These are phyloP conservation scores for Nannochloris sp. DNA, from an alignment of 139 green algal species.

Conservation along the genomic window DNA sequence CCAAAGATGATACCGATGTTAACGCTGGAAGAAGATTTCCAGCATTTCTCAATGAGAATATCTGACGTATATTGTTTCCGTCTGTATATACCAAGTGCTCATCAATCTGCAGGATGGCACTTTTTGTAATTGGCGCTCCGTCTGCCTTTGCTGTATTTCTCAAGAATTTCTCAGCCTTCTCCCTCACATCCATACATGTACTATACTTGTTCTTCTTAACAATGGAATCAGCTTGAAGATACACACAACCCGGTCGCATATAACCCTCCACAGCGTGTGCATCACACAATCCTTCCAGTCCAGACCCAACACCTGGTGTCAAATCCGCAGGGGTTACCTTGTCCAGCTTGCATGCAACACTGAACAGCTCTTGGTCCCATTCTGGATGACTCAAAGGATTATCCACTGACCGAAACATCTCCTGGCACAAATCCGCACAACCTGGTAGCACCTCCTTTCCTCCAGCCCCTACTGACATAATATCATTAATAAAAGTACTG, in stretches of 20 bases:
- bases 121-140: conserved; percentile 35
- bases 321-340: conserved; percentile 65
- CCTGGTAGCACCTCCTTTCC: neutral
- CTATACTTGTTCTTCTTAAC: neutral
- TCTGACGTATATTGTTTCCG: conserved; percentile 30
- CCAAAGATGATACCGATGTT: conserved; percentile 18
- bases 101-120: conserved; percentile 46
- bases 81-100: conserved; percentile 38
- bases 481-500: neutral
- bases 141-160: neutral
- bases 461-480: neutral
- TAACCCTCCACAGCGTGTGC: conserved; percentile 45
- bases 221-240: conserved; percentile 31
- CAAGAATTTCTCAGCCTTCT: conserved; percentile 4
- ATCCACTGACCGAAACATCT: conserved; percentile 21
- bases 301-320: conserved; percentile 46
- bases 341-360: conserved; percentile 65
- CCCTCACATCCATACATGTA: conserved; percentile 13
- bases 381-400: conserved; percentile 11
- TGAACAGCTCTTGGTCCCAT: neutral
- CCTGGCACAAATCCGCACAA: neutral
- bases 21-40: conserved; percentile 32
- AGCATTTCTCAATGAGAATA: conserved; percentile 15
- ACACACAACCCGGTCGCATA: conserved; percentile 72
- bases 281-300: conserved; percentile 34